Conservation (phyloP, 2,329 filamentous ascomycete species). For the Karstenula rhodostoma region DNA sequence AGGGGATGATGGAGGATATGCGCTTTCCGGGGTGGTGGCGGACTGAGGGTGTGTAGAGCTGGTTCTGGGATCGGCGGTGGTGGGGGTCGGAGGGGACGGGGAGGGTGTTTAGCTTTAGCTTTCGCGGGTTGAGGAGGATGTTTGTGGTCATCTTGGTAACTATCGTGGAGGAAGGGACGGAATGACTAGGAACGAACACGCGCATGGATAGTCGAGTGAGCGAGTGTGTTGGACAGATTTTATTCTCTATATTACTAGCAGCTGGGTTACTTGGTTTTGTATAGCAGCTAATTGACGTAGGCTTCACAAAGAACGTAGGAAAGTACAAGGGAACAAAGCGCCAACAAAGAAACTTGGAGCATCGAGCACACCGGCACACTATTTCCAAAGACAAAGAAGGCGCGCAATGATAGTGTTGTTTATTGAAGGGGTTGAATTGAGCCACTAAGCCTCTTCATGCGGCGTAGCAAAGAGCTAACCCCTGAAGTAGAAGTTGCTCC, state of each 20-base stretch:
- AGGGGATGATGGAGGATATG: slow-evolving; percentile 5
- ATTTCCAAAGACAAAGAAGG: slow-evolving; percentile 1
- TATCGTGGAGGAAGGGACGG: background rate
- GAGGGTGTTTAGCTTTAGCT: background rate
- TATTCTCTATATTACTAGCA: background rate
- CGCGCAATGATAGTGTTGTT: background rate
- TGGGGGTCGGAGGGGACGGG: background rate
- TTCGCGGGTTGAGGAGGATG: background rate
- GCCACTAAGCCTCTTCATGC: background rate
- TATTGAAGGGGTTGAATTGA: background rate
- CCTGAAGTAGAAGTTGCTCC: background rate
- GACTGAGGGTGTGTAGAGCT: slow-evolving; percentile 7
- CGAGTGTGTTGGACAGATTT: background rate
- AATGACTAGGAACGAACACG: background rate
- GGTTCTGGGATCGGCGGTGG: slow-evolving; percentile 1
- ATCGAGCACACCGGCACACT: background rate
- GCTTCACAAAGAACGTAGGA: background rate
- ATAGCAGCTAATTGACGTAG: background rate
- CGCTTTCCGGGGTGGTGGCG: background rate
- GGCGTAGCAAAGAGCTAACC: background rate
- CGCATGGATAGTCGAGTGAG: background rate
- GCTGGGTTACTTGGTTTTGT: background rate
- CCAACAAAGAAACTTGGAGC: background rate
- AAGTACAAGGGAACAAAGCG: background rate
- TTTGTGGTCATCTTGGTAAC: background rate